Conservation (phyloP, 768 basidiomycete genomes). For the Kwoniella newhampshirensis region DNA sequence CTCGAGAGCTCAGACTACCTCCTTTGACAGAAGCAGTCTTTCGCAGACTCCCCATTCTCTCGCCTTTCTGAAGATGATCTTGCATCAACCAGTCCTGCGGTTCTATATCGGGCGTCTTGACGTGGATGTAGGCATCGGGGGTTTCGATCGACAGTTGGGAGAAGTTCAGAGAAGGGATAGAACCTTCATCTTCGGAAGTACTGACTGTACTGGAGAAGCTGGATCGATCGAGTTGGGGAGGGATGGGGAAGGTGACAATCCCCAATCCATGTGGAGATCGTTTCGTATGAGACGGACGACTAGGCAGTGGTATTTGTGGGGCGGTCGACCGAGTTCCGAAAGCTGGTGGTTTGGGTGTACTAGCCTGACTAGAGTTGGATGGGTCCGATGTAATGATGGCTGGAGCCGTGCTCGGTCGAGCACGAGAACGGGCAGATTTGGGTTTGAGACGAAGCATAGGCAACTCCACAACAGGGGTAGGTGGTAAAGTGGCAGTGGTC, state of each 20-base stretch:
- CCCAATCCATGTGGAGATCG: conserved; percentile 2
- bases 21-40: conserved; percentile 1
- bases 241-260: neutral
- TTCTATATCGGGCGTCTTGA: conserved; percentile 12
- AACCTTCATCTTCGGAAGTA: conserved; percentile 5
- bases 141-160: conserved; percentile 13
- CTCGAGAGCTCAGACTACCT: conserved; percentile 10
- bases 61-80: neutral
- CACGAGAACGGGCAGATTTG: neutral
- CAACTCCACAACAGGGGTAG: conserved; percentile 1
- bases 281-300: neutral
- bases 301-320: neutral
- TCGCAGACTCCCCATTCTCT: neutral
- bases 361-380: too few relatives aligned
- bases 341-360: neutral
- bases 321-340: conserved; percentile 11
- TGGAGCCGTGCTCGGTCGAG: conserved; percentile 30
- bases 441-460: neutral
- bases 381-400: conserved; percentile 10
- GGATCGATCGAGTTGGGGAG: conserved; percentile 11
- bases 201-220: conserved; percentile 14
- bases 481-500: conserved; percentile 1
- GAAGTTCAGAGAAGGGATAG: conserved; percentile 9
- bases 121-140: neutral
- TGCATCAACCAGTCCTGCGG: conserved; percentile 4